Evolutionary conservation across 1,139 yeast genomes (phyloP), one percentile per base, ranked within the genome.

Genomic region (Hyphopichia buzzinii): DNA sequence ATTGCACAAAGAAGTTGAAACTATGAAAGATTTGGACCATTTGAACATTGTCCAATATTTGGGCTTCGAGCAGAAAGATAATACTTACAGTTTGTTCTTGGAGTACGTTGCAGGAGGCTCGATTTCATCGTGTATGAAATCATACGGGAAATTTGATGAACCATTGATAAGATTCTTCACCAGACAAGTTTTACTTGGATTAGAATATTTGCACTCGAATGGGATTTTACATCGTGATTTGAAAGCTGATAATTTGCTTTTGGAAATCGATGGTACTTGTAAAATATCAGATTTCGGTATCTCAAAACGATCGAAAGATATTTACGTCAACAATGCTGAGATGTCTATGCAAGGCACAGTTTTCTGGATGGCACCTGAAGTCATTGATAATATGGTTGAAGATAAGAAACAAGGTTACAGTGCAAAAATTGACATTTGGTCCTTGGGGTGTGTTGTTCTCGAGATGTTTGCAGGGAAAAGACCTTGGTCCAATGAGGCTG

Each of bases 351-450:
- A 94, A 61, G 99, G 99, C 15, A 90, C 98, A 0, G 90, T 94
- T 2, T 94, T 90, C 57, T 94, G 98, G 98, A 94, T 94, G 98
- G 99, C 99, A 0, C 99, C 99, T 0, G 99, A 94, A 57, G 96
- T 94, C 42, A 89, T 94, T 39, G 88, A 86, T 54, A 82, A 82
- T 48, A 81, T 79, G 26, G 81, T 79, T 4, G 81, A 77, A 50
- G 85, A 84, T 49, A 83, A 81, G 38, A 85, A 84, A 47, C 95
- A 84, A 55, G 97, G 97, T 0, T 94, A 94, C 56, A 87, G 95
- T 64, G 98, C 98, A 19, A 94, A 94, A 59, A 89, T 94, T 26
- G 95, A 85, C 58, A 84, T 85, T 26, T 85, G 95, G 95, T 83
- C 97, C 0, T 62, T 90, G 29, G 99, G 98, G 0, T 94, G 99